Conservation (phyloP, 495 filamentous ascomycete species). For the Penicillium tannophilum region DNA sequence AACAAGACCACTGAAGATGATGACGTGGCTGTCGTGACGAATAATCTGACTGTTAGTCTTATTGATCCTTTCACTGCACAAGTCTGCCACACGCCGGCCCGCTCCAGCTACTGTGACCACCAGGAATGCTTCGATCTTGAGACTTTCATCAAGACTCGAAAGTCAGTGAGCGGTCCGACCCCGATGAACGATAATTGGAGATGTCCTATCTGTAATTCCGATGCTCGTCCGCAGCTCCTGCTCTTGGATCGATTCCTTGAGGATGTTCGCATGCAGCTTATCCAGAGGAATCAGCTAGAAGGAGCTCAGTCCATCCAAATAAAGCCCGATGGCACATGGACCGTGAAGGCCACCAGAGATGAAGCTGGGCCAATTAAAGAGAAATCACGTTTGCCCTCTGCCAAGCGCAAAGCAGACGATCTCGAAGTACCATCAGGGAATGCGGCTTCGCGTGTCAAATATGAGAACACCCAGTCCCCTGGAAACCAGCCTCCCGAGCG, state of each 20-base stretch:
- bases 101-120: conserved; percentile 64
- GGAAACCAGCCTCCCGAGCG: conserved; percentile 10
- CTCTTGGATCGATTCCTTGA: conserved; percentile 70
- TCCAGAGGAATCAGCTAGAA: conserved; percentile 33
- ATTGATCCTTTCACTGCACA: conserved; percentile 72
- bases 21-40: conserved; percentile 64
- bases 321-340: conserved; percentile 61
- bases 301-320: conserved; percentile 61
- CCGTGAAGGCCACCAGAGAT: conserved; percentile 31
- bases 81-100: conserved; percentile 71
- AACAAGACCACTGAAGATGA: conserved; percentile 54
- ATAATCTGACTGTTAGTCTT: conserved; percentile 68
- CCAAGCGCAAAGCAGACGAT: conserved; percentile 23
- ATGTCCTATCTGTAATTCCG: conserved; percentile 76
- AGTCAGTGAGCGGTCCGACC: conserved; percentile 48
- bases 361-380: conserved; percentile 3
- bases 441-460: conserved; percentile 6
- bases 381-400: neutral
- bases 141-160: conserved; percentile 70
- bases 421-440: neutral
- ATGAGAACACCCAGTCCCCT: neutral
- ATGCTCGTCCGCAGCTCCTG: conserved; percentile 71
- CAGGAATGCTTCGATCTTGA: conserved; percentile 88
- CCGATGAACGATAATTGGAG: conserved; percentile 73
- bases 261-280: conserved; percentile 54